Conservation (phyloP, 2,329 filamentous ascomycete genomes). For the Xylariaceae sp. region DNA sequence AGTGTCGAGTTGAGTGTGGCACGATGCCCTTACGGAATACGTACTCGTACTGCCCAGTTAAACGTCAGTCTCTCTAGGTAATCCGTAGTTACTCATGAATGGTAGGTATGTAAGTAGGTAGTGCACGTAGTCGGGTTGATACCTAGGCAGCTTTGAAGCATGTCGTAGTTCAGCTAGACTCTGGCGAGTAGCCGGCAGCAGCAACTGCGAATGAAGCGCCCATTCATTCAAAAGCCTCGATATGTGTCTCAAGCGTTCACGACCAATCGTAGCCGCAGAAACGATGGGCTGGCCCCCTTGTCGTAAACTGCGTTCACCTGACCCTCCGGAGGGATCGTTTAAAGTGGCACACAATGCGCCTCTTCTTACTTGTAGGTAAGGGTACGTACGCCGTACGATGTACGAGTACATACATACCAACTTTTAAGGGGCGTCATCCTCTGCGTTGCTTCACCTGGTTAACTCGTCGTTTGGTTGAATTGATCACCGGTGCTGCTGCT, state of each 20-base stretch:
- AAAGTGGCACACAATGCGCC: neutral
- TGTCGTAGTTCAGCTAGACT: neutral
- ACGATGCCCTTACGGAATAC: neutral
- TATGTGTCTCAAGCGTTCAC: neutral
- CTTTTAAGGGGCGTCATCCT: too few species aligned
- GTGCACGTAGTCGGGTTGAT: too few species aligned
- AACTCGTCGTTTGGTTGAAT: too few species aligned
- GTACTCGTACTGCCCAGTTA: neutral
- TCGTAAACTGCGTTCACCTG: constrained; percentile 13
- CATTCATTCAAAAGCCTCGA: constrained; percentile 1
- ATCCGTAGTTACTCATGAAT: too few species aligned
- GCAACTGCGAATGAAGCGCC: constrained; percentile 2
- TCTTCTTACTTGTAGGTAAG: neutral
- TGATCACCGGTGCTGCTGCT: too few species aligned
- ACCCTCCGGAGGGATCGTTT: constrained; percentile 4
- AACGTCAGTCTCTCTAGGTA: too few species aligned
- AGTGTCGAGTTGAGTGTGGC: neutral
- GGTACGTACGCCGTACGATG: too few species aligned
- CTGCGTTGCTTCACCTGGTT: too few species aligned
- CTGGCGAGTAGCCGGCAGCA: neutral
- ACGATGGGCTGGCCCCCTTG: constrained; percentile 8
- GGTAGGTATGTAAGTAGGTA: too few species aligned
- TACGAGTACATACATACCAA: too few species aligned
- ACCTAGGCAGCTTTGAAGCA: neutral
- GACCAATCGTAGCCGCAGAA: constrained; percentile 11